A percentile compares a stretch with the other conserved stretches of the same genome.
phyloP scores from a whole-genome alignment of 352 stramenopile genomes.

The Pythium oligandrum region DNA sequence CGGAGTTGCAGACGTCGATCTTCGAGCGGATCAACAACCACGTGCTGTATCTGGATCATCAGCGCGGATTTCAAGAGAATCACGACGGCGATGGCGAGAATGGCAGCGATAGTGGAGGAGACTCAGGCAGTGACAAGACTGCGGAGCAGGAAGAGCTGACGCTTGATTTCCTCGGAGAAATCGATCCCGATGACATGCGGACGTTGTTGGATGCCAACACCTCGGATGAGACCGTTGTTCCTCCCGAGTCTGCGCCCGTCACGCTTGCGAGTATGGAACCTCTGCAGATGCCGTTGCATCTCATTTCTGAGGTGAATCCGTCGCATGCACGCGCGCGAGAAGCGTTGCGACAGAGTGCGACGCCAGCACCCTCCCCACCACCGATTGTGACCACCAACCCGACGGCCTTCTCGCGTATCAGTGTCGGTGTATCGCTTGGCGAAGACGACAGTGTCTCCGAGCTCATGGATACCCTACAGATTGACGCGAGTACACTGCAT shows the following conservation, averaged over 20 bases:
- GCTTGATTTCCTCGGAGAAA: conserved; percentile 51
- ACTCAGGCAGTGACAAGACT: no score
- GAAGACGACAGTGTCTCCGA: conserved; percentile 24
- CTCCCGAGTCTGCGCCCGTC: background rate
- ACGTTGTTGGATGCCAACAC: conserved; percentile 22
- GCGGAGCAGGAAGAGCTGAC: conserved; percentile 11
- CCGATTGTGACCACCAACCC: background rate
- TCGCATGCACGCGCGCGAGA: background rate
- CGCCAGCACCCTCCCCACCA: background rate
- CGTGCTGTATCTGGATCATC: conserved; percentile 1
- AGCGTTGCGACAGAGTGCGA: conserved; percentile 1
- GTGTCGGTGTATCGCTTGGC: conserved; percentile 23
- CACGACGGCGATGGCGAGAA: conserved; percentile 13
- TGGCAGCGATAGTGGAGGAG: conserved; percentile 3
- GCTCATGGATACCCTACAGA: conserved; percentile 32
- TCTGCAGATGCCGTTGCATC: conserved; percentile 24
- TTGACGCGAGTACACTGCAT: conserved; percentile 25
- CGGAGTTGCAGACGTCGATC: background rate
- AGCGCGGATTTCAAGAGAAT: background rate
- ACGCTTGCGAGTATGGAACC: conserved; percentile 6
- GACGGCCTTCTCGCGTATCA: conserved; percentile 32
- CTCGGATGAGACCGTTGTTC: background rate
- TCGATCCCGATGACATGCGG: conserved; percentile 50
- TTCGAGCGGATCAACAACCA: conserved; percentile 3
- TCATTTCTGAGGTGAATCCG: conserved; percentile 5